phyloP scores from a whole-genome alignment of 108 stramenopile genomes.

The Pseudonitzschia multistriata region DNA sequence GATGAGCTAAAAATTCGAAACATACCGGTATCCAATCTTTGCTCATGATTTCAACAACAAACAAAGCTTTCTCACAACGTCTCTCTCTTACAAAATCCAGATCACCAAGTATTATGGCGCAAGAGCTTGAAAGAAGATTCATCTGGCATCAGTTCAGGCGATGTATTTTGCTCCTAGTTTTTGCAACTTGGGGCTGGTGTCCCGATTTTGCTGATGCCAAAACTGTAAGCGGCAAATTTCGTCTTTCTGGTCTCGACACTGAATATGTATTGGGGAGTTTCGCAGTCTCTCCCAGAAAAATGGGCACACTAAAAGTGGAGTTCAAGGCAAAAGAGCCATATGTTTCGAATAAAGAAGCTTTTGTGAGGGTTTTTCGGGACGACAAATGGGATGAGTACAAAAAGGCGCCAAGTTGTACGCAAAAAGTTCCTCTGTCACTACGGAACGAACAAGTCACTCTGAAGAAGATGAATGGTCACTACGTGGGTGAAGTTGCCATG shows the following conservation, averaged over 20 bases:
- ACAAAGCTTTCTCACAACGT: too few relatives aligned
- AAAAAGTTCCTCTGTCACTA: slow-evolving; percentile 36
- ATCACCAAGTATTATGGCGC: too few relatives aligned
- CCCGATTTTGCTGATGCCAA: slow-evolving; percentile 30
- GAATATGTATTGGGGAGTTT: slow-evolving; percentile 72
- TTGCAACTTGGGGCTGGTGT: neutral
- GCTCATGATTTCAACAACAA: too few relatives aligned
- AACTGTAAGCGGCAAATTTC: slow-evolving; percentile 48
- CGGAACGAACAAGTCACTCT: slow-evolving; percentile 20
- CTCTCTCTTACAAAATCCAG: too few relatives aligned
- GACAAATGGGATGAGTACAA: slow-evolving; percentile 59
- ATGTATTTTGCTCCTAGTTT: neutral
- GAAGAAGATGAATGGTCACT: slow-evolving; percentile 28
- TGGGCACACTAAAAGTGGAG: slow-evolving; percentile 31
- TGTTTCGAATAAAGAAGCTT: slow-evolving; percentile 46
- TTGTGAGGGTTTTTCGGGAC: slow-evolving; percentile 57
- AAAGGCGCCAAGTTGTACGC: slow-evolving; percentile 53
- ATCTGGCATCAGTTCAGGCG: neutral
- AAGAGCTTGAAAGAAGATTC: neutral
- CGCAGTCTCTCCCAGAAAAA: slow-evolving; percentile 46
- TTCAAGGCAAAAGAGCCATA: slow-evolving; percentile 49
- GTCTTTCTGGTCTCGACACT: slow-evolving; percentile 58
- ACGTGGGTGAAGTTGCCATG: slow-evolving; percentile 30
- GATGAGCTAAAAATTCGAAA: too few relatives aligned
- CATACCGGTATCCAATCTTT: too few relatives aligned